Percentiles rank a stretch among this genome's conserved stretches.
phyloP scores from a whole-genome alignment of 768 basidiomycete species.

The Albatrellus ellisii region DNA sequence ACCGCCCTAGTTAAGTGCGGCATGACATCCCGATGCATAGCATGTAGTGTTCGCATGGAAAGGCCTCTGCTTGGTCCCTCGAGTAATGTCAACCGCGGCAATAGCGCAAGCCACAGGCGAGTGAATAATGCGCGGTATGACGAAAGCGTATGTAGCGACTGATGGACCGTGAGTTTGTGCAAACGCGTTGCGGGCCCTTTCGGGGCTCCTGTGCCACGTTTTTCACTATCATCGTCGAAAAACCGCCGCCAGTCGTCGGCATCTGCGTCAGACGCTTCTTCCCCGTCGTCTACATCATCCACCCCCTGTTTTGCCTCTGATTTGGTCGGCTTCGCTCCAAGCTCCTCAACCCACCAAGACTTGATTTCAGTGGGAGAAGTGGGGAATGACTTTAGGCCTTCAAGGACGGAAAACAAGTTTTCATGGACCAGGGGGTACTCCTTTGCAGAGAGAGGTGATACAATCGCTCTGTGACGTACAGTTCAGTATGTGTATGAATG shows the following conservation, averaged over 20 bases:
- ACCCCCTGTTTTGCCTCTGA: conserved; percentile 26
- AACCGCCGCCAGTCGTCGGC: conserved; percentile 72
- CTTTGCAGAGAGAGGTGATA: conserved; percentile 14
- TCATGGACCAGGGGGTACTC: conserved; percentile 26
- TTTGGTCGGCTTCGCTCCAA: conserved; percentile 43
- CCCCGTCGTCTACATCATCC: conserved; percentile 5
- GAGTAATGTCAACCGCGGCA: conserved; percentile 39
- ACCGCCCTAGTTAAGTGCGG: conserved; percentile 72
- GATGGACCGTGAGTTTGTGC: conserved; percentile 58
- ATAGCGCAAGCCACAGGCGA: conserved; percentile 61
- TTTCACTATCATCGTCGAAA: conserved; percentile 46
- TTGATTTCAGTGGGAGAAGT: conserved; percentile 55
- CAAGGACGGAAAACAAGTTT: conserved; percentile 53
- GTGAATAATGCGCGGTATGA: conserved; percentile 78
- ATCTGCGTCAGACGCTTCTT: conserved; percentile 22
- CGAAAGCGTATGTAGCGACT: conserved; percentile 60
- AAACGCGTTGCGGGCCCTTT: conserved; percentile 27
- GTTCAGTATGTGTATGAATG: conserved; percentile 13
- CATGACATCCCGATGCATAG: conserved; percentile 75
- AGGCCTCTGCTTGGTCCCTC: conserved; percentile 27
- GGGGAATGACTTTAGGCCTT: conserved; percentile 61
- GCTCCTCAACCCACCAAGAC: conserved; percentile 66
- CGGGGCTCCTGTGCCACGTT: conserved; percentile 25
- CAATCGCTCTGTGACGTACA: conserved; percentile 17
- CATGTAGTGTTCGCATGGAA: conserved; percentile 47